phyloP scores from a whole-genome alignment of 2,329 filamentous ascomycete genomes.

The Alternaria arbusti region DNA sequence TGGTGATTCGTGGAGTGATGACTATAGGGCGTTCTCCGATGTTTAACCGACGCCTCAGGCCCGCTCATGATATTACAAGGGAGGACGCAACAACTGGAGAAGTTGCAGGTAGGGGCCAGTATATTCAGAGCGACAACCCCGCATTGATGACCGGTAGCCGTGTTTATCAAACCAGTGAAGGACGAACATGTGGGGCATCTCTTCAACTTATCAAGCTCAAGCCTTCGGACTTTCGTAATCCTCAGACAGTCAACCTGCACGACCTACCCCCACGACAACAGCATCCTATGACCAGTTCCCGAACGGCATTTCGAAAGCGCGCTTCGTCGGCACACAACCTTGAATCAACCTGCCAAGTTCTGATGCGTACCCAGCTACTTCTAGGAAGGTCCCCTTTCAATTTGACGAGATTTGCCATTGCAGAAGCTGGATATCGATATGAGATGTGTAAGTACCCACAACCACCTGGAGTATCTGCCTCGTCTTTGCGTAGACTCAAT shows the following conservation, averaged over 20 bases:
- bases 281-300: background rate
- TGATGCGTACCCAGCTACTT: background rate
- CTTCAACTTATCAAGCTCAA: background rate
- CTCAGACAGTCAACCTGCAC: background rate
- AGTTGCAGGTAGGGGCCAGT: fast-evolving
- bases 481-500: background rate
- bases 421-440: background rate
- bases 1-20: background rate
- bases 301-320: background rate
- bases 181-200: background rate
- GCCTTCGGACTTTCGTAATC: background rate
- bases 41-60: background rate
- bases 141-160: background rate
- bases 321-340: background rate
- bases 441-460: background rate
- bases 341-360: background rate
- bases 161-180: background rate
- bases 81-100: background rate
- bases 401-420: background rate
- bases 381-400: background rate
- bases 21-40: background rate
- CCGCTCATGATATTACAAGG: background rate
- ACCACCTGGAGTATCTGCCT: background rate
- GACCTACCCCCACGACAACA: background rate
- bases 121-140: background rate